Evolutionary conservation across 305 asterid genomes (phyloP).

Genomic region (Rubia peregrina): DNA sequence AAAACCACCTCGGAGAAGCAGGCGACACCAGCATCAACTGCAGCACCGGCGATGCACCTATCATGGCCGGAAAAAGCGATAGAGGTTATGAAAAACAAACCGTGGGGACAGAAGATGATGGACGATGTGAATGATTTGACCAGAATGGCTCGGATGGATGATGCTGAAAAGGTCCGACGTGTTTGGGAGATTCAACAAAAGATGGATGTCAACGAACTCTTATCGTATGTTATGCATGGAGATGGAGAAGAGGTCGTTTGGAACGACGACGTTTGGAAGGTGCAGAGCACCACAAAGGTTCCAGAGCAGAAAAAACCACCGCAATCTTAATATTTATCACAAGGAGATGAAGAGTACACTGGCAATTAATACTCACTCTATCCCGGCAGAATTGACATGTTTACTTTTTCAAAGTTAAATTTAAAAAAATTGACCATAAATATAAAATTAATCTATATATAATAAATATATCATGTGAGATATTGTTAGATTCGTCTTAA

Average conservation of each 20-base stretch:
- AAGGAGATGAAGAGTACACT: no score
- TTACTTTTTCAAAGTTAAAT: no score
- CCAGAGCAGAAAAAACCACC: neutral
- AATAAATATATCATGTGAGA: no score
- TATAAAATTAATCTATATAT: no score
- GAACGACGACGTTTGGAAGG: slow-evolving; percentile 19
- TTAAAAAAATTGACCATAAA: no score
- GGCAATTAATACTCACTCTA: neutral
- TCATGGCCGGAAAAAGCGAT: neutral
- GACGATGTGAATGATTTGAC: neutral
- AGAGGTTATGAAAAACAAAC: neutral
- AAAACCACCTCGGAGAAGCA: neutral
- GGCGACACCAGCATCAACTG: neutral
- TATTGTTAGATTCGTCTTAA: no score
- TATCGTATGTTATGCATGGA: neutral
- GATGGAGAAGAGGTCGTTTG: slow-evolving; percentile 13
- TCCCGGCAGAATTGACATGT: no score
- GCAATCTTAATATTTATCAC: neutral
- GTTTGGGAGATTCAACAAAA: slow-evolving; percentile 2
- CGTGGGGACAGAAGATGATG: neutral
- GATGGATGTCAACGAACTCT: slow-evolving; percentile 3
- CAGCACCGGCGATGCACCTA: neutral
- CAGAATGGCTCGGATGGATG: neutral
- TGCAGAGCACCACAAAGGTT: neutral
- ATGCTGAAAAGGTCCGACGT: neutral